Percentiles rank a stretch among this genome's conserved stretches.
phyloP scores from a whole-genome alignment of 2,329 filamentous ascomycete species.

The Neonectria faginata region DNA sequence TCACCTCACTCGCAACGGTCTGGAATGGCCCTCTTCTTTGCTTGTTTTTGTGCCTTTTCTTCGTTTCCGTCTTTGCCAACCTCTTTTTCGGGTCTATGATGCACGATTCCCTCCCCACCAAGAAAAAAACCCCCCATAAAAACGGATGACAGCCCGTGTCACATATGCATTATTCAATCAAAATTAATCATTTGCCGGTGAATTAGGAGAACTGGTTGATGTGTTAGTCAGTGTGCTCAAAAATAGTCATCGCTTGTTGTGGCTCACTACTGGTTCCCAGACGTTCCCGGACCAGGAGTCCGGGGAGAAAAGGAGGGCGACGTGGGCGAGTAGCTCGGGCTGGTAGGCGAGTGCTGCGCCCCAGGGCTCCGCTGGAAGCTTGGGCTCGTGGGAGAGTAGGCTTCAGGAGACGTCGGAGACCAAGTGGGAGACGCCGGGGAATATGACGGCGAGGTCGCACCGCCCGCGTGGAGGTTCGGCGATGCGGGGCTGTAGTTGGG shows the following conservation, averaged over 20 bases:
- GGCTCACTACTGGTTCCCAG: constrained; percentile 58
- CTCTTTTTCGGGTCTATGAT: constrained; percentile 48
- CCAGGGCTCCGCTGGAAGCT: constrained; percentile 67
- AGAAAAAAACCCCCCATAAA: constrained; percentile 41
- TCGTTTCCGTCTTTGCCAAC: constrained; percentile 35
- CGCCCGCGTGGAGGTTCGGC: constrained; percentile 61
- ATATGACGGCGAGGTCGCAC: constrained; percentile 70
- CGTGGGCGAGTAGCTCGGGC: constrained; percentile 78
- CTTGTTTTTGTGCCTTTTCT: constrained; percentile 33
- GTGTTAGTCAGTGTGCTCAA: constrained; percentile 42
- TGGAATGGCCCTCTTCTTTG: constrained; percentile 23
- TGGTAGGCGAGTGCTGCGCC: constrained; percentile 71
- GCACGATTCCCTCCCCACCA: constrained; percentile 34
- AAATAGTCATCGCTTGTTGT: neutral
- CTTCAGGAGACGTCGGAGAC: constrained; percentile 78
- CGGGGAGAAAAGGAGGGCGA: constrained; percentile 60
- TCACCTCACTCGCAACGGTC: constrained; percentile 17
- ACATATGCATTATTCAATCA: constrained; percentile 50
- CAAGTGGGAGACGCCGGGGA: constrained; percentile 80
- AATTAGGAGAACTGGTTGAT: constrained; percentile 56
- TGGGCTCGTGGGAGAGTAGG: constrained; percentile 73
- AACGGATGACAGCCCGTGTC: constrained; percentile 48
- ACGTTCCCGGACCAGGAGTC: constrained; percentile 58
- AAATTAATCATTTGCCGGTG: constrained; percentile 56
- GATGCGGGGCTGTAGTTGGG: constrained; percentile 79